Conservation (phyloP, 2,329 filamentous ascomycete species). For the Monosporascus ibericus region DNA sequence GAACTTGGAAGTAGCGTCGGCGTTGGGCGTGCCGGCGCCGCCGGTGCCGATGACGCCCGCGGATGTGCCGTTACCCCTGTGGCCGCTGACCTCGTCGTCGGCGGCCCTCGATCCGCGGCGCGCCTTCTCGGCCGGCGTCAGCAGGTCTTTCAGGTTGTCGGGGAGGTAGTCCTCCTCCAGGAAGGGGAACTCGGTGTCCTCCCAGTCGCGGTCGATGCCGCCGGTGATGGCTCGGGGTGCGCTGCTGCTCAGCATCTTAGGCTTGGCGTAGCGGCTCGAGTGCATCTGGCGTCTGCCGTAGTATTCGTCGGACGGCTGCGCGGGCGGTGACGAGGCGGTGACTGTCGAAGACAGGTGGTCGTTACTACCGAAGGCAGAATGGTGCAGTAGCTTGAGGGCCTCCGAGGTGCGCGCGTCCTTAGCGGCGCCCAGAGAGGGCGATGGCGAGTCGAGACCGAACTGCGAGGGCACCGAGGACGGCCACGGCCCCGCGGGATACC, state of each 20-base stretch:
- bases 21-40: conserved; percentile 32
- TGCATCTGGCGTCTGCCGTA: conserved; percentile 67
- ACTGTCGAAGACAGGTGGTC: conserved; percentile 54
- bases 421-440: conserved; percentile 61
- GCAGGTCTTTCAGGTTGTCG: conserved; percentile 57
- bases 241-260: conserved; percentile 64
- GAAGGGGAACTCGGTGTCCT: conserved; percentile 67
- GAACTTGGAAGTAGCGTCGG: conserved; percentile 47
- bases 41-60: conserved; percentile 30
- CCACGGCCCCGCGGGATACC: conserved; percentile 71
- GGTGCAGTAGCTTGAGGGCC: conserved; percentile 58
- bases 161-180: conserved; percentile 83
- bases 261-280: conserved; percentile 60
- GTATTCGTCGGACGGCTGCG: conserved; percentile 46
- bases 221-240: conserved; percentile 57
- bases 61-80: conserved; percentile 27
- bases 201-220: conserved; percentile 60
- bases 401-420: conserved; percentile 57
- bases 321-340: conserved; percentile 27
- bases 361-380: conserved; percentile 61
- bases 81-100: conserved; percentile 43
- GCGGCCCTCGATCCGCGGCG: conserved; percentile 52
- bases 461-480: conserved; percentile 89
- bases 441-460: conserved; percentile 82
- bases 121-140: conserved; percentile 63